Evolutionary conservation across 345 rosid species (phyloP).

Genomic region (Acer yangbiense): DNA sequence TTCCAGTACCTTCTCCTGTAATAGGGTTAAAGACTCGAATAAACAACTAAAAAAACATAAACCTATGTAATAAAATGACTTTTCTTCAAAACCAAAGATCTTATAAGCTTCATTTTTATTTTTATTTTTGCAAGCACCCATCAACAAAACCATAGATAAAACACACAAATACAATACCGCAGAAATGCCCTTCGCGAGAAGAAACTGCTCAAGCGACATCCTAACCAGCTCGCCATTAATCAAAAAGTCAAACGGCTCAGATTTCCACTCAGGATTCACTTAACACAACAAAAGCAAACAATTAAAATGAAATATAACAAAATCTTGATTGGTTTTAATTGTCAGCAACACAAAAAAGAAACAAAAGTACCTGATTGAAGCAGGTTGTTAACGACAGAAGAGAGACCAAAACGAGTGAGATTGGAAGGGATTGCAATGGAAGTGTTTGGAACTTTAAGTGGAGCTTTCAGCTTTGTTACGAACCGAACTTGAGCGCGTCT

Average conservation of each 20-base stretch:
- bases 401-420: constrained; percentile 85
- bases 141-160: constrained; percentile 6
- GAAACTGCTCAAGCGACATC: constrained; percentile 85
- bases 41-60: not conserved
- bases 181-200: constrained; percentile 80
- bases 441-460: constrained; percentile 54
- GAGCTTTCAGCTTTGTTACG: constrained; percentile 71
- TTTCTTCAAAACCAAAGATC: not conserved
- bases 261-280: constrained; percentile 71
- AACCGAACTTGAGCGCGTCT: constrained; percentile 79
- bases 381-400: constrained; percentile 73
- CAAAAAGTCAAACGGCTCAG: constrained; percentile 85
- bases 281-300: not conserved
- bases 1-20: constrained; percentile 87
- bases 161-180: constrained; percentile 51
- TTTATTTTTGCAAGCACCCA: constrained; percentile 8
- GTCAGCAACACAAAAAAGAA: not conserved
- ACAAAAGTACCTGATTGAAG: constrained; percentile 45
- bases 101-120: not conserved
- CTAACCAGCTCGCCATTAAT: constrained; percentile 93
- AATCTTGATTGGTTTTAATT: not conserved
- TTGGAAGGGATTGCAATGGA: constrained; percentile 78
- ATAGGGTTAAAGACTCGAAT: constrained; percentile 9
- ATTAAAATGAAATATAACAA: not conserved
- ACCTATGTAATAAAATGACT: not conserved